A percentile compares a stretch with the other conserved stretches of the same genome.
These are phyloP conservation scores for Wickerhamiella qilinensis DNA, from an alignment of 805 yeast species.

Conservation along the genomic window DNA sequence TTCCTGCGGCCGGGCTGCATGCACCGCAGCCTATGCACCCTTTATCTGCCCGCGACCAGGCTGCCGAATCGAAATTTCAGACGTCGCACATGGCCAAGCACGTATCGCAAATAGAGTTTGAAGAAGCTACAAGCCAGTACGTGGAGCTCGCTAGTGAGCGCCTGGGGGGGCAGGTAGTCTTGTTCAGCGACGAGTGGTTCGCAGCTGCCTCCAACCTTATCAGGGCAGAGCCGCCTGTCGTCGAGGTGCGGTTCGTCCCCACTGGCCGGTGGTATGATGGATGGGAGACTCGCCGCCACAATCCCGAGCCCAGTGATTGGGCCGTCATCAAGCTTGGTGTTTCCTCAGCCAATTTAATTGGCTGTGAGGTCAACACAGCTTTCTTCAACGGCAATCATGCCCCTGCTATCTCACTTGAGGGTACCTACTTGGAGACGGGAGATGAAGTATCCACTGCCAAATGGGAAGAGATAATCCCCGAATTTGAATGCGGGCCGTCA, in stretches of 20 bases:
- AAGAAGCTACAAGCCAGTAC: slow-evolving; percentile 11
- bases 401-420: slow-evolving; percentile 77
- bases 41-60: too few species aligned
- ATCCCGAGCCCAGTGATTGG: slow-evolving; percentile 72
- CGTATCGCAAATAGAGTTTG: slow-evolving; percentile 13
- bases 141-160: slow-evolving; percentile 69
- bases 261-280: slow-evolving; percentile 98
- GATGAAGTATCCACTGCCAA: slow-evolving; percentile 23
- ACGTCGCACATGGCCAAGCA: slow-evolving; percentile 7
- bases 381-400: slow-evolving; percentile 94
- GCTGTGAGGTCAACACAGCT: slow-evolving; percentile 85
- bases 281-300: slow-evolving; percentile 96
- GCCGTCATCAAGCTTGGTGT: slow-evolving; percentile 75
- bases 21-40: too few species aligned
- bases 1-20: too few species aligned
- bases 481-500: slow-evolving; percentile 74
- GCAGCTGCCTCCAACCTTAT: slow-evolving; percentile 82
- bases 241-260: slow-evolving; percentile 64
- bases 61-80: too few species aligned
- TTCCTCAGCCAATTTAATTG: slow-evolving; percentile 58
- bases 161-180: slow-evolving; percentile 59
- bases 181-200: slow-evolving; percentile 82
- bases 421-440: slow-evolving; percentile 25
- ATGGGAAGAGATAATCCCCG: slow-evolving; percentile 62
- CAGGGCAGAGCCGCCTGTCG: slow-evolving; percentile 62